Percentiles rank a stretch among this genome's conserved stretches.
Evolutionary conservation across 495 filamentous ascomycete genomes (phyloP).

Genomic region (Penicillium roqueforti): DNA sequence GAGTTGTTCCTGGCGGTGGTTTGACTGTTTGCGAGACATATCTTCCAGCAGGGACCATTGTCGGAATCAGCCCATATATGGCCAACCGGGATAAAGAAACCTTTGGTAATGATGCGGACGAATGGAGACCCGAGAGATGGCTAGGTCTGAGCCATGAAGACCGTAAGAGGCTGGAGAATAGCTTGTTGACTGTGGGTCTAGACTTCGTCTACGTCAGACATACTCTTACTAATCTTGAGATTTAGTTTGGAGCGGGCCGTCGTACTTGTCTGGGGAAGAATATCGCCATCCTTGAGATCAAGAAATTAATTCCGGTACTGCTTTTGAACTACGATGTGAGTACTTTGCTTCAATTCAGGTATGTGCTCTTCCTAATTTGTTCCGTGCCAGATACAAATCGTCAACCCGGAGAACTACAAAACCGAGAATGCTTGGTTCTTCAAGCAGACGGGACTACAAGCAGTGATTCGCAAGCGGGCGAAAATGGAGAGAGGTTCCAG

Average conservation of each 20-base stretch:
- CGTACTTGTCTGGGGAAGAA: constrained; percentile 25
- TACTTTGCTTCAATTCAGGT: background rate
- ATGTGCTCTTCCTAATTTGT: no score
- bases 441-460: constrained; percentile 8
- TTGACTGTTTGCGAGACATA: constrained; percentile 19
- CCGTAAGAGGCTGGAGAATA: constrained; percentile 11
- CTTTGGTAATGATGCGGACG: constrained; percentile 25
- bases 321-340: background rate
- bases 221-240: background rate
- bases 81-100: constrained; percentile 14
- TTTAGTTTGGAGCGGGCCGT: constrained; percentile 28
- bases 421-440: constrained; percentile 4
- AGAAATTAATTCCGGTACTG: constrained; percentile 21
- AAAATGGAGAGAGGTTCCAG: no score
- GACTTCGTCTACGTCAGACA: background rate
- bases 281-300: constrained; percentile 23
- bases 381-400: background rate
- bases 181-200: constrained; percentile 22
- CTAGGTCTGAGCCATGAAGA: constrained; percentile 3
- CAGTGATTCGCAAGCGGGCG: no score
- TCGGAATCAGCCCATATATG: constrained; percentile 21
- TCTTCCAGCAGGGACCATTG: constrained; percentile 19
- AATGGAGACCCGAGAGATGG: constrained; percentile 30
- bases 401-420: background rate
- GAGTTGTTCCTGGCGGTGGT: constrained; percentile 33